These are phyloP conservation scores for Hymenoscyphus fructigenus DNA, from an alignment of 2,329 filamentous ascomycete genomes.

Conservation along the genomic window DNA sequence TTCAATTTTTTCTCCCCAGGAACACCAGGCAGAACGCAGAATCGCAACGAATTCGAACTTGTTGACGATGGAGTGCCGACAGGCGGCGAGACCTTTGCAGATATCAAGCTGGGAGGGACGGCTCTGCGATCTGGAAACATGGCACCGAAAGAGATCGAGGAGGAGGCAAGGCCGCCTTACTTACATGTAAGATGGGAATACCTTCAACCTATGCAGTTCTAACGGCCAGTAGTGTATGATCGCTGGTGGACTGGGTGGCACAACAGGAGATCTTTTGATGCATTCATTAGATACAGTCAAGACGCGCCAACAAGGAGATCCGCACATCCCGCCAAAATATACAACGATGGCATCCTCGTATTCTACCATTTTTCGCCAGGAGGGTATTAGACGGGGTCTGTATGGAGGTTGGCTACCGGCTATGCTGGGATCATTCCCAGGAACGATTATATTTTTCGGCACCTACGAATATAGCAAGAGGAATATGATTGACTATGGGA, in stretches of 20 bases:
- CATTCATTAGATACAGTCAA: constrained; percentile 98
- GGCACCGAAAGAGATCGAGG: constrained; percentile 41
- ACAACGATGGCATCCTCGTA: constrained; percentile 88
- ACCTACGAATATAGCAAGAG: constrained; percentile 96
- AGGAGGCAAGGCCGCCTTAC: constrained; percentile 57
- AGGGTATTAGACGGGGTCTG: constrained; percentile 79
- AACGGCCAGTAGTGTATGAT: constrained; percentile 73
- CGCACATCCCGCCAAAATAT: constrained; percentile 89
- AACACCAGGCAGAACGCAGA: constrained; percentile 27
- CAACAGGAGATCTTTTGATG: constrained; percentile 96
- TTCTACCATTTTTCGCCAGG: constrained; percentile 87
- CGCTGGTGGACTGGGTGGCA: constrained; percentile 88
- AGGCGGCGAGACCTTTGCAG: constrained; percentile 33
- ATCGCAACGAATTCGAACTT: constrained; percentile 34
- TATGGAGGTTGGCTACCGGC: constrained; percentile 95
- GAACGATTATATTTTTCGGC: constrained; percentile 93
- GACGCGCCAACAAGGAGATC: constrained; percentile 95
- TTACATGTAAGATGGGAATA: constrained; percentile 53
- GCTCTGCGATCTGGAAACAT: constrained; percentile 29
- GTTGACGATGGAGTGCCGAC: constrained; percentile 39
- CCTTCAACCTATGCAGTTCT: constrained; percentile 17
- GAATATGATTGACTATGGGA: constrained; percentile 77
- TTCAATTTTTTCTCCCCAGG: constrained; percentile 50
- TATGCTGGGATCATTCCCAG: constrained; percentile 86
- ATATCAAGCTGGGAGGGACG: constrained; percentile 34